Evolutionary conservation across 176 grass and related monocot genomes (phyloP).

Genomic region (Tuctoria greenei): DNA sequence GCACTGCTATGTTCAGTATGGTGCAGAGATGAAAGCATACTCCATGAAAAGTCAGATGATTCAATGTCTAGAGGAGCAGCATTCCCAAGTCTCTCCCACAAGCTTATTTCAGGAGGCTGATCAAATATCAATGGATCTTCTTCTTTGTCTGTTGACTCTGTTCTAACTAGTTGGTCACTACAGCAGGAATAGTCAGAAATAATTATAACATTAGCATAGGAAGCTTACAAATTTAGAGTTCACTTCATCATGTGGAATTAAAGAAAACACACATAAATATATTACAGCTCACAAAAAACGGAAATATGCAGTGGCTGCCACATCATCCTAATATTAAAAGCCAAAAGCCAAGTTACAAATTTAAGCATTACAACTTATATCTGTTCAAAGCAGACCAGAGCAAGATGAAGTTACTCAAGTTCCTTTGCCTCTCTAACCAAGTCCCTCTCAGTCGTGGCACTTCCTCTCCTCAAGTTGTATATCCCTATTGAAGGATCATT

Average conservation of each 20-base stretch:
- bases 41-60: constrained; percentile 79
- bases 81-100: constrained; percentile 90
- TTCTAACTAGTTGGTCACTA: constrained; percentile 38
- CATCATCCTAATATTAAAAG: no score
- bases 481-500: no score
- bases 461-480: no score
- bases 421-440: no score
- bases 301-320: no score
- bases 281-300: not conserved
- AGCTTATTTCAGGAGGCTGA: constrained; percentile 66
- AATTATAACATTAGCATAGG: constrained; percentile 34
- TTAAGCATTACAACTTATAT: no score
- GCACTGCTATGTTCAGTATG: constrained; percentile 81
- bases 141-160: constrained; percentile 31
- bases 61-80: constrained; percentile 65
- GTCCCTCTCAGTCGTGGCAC: no score
- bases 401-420: no score
- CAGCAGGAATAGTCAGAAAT: constrained; percentile 27
- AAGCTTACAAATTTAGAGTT: not conserved
- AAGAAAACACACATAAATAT: not conserved
- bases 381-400: no score
- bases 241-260: constrained; percentile 7
- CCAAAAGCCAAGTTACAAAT: no score
- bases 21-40: constrained; percentile 73
- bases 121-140: constrained; percentile 18